Conservation (phyloP, 164 flowering plant genomes). For the Vitis rotundifolia region DNA sequence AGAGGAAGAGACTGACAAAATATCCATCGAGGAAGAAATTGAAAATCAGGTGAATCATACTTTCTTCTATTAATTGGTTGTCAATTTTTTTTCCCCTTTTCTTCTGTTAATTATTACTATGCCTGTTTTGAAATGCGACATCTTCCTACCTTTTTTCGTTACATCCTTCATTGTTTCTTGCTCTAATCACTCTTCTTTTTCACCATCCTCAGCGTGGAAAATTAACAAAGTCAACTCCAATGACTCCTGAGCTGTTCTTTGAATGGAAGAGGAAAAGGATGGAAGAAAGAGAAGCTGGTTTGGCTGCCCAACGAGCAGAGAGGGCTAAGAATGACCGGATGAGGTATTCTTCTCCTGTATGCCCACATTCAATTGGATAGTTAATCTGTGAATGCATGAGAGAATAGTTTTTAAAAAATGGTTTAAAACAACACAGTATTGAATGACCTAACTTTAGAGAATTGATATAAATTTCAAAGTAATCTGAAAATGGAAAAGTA, state of each 20-base stretch:
- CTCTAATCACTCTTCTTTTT: slow-evolving; percentile 5
- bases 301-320: slow-evolving; percentile 78
- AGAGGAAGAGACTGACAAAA: slow-evolving; percentile 81
- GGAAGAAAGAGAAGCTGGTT: slow-evolving; percentile 78
- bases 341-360: slow-evolving; percentile 44
- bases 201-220: slow-evolving; percentile 71
- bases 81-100: background rate
- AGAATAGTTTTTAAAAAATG: too few species aligned
- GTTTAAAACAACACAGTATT: too few species aligned
- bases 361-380: background rate
- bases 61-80: background rate
- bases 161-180: too few species aligned
- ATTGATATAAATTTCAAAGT: too few species aligned
- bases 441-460: too few species aligned
- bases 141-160: too few species aligned
- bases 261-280: slow-evolving; percentile 91
- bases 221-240: slow-evolving; percentile 65
- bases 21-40: slow-evolving; percentile 91
- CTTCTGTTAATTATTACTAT: too few species aligned
- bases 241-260: slow-evolving; percentile 82
- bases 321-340: slow-evolving; percentile 95
- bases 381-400: too few species aligned
- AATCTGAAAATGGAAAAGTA: too few species aligned
- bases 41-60: slow-evolving; percentile 71
- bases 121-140: too few species aligned